These are phyloP conservation scores for Colletotrichum sp. DNA, from an alignment of 2,329 filamentous ascomycete genomes.

Conservation along the genomic window DNA sequence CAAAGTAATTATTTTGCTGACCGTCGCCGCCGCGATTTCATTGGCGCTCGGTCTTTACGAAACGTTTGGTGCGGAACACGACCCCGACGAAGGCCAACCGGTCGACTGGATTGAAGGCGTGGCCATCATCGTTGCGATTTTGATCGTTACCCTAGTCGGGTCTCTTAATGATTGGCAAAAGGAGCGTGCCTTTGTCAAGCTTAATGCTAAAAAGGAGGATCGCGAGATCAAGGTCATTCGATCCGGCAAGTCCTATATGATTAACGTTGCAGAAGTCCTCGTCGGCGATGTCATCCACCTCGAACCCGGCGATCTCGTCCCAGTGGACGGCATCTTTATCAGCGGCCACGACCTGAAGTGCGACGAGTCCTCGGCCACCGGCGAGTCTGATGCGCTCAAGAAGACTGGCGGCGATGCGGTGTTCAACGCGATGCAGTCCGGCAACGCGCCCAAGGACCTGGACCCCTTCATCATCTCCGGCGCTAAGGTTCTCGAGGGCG, in stretches of 20 bases:
- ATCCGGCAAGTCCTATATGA: slow-evolving; percentile 66
- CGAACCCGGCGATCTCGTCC: slow-evolving; percentile 72
- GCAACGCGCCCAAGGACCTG: slow-evolving; percentile 50
- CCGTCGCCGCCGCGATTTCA: slow-evolving; percentile 69
- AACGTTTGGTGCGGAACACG: slow-evolving; percentile 57
- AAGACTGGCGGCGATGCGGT: slow-evolving; percentile 67
- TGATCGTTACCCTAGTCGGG: slow-evolving; percentile 68
- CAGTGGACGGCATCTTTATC: slow-evolving; percentile 74
- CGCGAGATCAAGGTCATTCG: slow-evolving; percentile 70
- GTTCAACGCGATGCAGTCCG: slow-evolving; percentile 56
- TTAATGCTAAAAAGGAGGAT: slow-evolving; percentile 68
- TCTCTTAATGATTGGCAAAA: slow-evolving; percentile 73
- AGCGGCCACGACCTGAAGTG: slow-evolving; percentile 60
- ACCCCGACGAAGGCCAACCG: slow-evolving; percentile 40
- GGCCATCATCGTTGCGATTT: slow-evolving; percentile 68
- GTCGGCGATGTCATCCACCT: slow-evolving; percentile 75
- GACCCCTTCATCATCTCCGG: slow-evolving; percentile 71
- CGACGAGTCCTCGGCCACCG: slow-evolving; percentile 76
- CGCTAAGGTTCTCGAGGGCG: slow-evolving; percentile 57
- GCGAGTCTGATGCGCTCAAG: slow-evolving; percentile 75
- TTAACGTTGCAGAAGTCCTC: slow-evolving; percentile 70
- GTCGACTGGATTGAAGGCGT: slow-evolving; percentile 74
- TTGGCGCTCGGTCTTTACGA: slow-evolving; percentile 72
- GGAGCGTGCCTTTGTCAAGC: slow-evolving; percentile 67
- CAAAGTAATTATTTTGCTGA: slow-evolving; percentile 70